Base-by-base conservation (phyloP, 2,329 filamentous ascomycete genomes). In the Cordyceps fumosorosea region DNA sequence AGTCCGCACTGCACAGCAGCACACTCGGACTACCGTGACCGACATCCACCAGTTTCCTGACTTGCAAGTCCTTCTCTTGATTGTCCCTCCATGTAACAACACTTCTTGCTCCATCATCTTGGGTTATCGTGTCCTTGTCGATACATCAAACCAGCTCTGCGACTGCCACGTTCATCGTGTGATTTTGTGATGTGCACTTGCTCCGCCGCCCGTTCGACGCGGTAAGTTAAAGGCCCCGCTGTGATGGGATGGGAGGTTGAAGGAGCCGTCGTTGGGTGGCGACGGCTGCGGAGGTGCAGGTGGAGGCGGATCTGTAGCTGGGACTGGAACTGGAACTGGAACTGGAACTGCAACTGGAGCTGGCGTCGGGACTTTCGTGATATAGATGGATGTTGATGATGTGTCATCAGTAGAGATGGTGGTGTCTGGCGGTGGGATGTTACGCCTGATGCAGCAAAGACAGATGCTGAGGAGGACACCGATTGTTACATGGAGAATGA, bases 321-420 rank as follows among this genome's bases (percentile, higher is more conserved):
- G 34, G 11, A 11, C 6, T 11, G 34, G 34, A 37, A 11, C 6
- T 6, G 34, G 34, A 37, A 11, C 6, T 22, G 65, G 64, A n/a
- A 16, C 1, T 64, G 61, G 60, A 66, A 66, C 65, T 66, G 65
- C 63, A 65, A 69, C 68, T 66, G 64, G 64, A 64, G 64, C 66
- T 34, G 26, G 29, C 29, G n/a, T 70, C 62, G 62, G 68, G 64
- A 66, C 69, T 42, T 42, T 16, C 32, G 32, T 32, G 52, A 22
- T 22, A 42, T 40, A 40, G 37, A 16, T 55, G 52, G 52, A 34
- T 34, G 34, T 40, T 55, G 52, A 40, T 26, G 45, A 48, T 32
- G n/a, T 24, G 34, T 42, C 34, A 16, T 55, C 32, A 42, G 52
- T 16, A 34, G 26, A 55, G 52, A 24, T 42, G n/a, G 26, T 34